Base-by-base conservation (phyloP, 2,329 filamentous ascomycete species). In the Microcera coccophila region DNA sequence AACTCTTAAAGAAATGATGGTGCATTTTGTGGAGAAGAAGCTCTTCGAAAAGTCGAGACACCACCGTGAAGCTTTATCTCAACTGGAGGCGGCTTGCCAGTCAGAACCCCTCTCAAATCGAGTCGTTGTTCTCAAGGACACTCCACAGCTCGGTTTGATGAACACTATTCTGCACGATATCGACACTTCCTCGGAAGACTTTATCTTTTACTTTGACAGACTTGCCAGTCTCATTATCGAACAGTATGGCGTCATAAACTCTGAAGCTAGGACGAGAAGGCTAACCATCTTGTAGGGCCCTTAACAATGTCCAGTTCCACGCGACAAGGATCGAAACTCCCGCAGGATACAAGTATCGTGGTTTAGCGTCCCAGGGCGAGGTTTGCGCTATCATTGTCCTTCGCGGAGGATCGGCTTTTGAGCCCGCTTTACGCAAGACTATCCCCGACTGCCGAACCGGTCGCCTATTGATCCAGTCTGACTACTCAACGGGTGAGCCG, bases 181-280 rank as follows among this genome's bases (percentile, higher is more conserved):
- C 15, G 77, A 82, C 36, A 91, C 89, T 0, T 73, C 78, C 5
- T 78, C 87, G 32, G 91, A 95, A 61, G 90, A 97, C 56, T 97
- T 96, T 62, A 88, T 95, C 49, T 97, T 97, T 67, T 97, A 97
- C 67, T 96, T 97, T 64, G 90, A 98, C 66, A 81, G 93, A 28
- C 73, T 97, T 28, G 82, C 87, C 2, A 81, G 86, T n/a, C 73
- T 96, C 39, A 74, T 97, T 19, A 79, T 97, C 36, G 91, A 97
- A 65, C 72, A 82, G 79, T 84, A 66, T 47, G 76, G 67, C 18
- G 11, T 17, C n/a, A 3, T 28, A 11, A 8, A 18, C 33, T 21
- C 19, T 33, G 5, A 14, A 21, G 2, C 26, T 4, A 4, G 8
- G 22, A 20, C 29, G 14, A 9, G 16, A 17, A 8, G 14, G 36